A percentile compares a stretch with the other conserved stretches of the same genome.
Conservation (phyloP, 331 rosid species). For the Quercus lobata region DNA sequence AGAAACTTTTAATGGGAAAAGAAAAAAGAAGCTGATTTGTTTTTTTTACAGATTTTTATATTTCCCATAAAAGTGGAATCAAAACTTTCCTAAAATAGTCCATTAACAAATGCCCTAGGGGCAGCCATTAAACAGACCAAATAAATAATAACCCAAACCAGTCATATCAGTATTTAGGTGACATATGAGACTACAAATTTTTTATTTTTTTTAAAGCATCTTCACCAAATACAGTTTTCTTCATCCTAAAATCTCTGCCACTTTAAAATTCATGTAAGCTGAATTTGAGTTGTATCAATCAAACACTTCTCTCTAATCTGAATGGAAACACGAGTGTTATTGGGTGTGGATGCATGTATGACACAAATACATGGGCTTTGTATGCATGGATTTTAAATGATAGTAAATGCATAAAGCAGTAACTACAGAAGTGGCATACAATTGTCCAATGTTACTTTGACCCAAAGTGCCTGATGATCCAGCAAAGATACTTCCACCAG, state of each 20-base stretch:
- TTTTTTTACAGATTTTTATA: too few species aligned
- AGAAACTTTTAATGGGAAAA: too few species aligned
- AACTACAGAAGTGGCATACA: slow-evolving; percentile 46
- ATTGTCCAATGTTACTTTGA: slow-evolving; percentile 54
- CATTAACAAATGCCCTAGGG: too few species aligned
- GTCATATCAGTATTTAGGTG: neutral
- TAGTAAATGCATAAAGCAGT: neutral
- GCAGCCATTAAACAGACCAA: too few species aligned
- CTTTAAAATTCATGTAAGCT: neutral
- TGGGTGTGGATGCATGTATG: neutral
- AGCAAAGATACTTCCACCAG: slow-evolving; percentile 39
- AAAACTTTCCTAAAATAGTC: too few species aligned
- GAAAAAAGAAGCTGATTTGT: too few species aligned
- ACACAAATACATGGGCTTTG: neutral
- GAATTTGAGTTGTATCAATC: neutral
- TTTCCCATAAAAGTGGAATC: too few species aligned
- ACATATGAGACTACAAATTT: neutral
- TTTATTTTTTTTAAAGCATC: neutral
- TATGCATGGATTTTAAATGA: neutral
- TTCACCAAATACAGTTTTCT: neutral
- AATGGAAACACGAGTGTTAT: neutral
- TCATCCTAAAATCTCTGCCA: neutral
- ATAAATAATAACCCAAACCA: neutral
- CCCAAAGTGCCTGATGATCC: slow-evolving; percentile 61
- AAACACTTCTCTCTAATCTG: neutral